Evolutionary conservation across 257 asterid genomes (phyloP), one percentile per base, ranked within the genome.

Genomic region (Scutellaria minor): DNA sequence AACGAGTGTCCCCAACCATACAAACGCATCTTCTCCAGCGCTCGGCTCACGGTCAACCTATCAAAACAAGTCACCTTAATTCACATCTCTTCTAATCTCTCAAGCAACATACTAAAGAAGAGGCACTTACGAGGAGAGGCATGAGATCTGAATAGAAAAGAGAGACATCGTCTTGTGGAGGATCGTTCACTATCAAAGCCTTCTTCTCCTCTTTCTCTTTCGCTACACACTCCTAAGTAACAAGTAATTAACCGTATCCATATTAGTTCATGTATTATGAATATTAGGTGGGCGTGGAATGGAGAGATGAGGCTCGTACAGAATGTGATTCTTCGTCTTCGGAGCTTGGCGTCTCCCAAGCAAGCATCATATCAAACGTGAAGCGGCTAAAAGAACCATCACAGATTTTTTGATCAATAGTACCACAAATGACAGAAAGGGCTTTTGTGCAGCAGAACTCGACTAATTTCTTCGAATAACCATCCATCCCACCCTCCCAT

Each of bases 281-380:
- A 41, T 13, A 55, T 9, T n/a, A 5, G 44, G 3, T 7, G 2
- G 1, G 18, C 9, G 20, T 40, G 39, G 10, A 68, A 27, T 6
- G 31, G n/a, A 0, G 10, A 9, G 22, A 45, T 39, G 31, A 6
- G 6, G 42, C 86, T 77, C 47, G 18, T 18, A 90, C 97, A 10
- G 24, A 24, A 41, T 56, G 71, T 5, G 89, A 80, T 77, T 85
- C 85, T 83, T 89, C 88, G 1, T 84, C 86, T 7, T 64, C 51
- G 2, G 84, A 76, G 78, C 70, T 81, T 5, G 97, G 95, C 64
- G 11, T 75, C 72, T 93, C 92, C 98, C 96, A 93, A 61, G 98
- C 98, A 40, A 89, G 87, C 97, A 93, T 93, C 96, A 91, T 89
- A 75, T 93, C 90, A 6, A 91, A 91, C 1, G 97, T 89, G 84